Evolutionary conservation across 192 early-diverging fungal species (phyloP).

Genomic region (Chytriomyces hyalinus): DNA sequence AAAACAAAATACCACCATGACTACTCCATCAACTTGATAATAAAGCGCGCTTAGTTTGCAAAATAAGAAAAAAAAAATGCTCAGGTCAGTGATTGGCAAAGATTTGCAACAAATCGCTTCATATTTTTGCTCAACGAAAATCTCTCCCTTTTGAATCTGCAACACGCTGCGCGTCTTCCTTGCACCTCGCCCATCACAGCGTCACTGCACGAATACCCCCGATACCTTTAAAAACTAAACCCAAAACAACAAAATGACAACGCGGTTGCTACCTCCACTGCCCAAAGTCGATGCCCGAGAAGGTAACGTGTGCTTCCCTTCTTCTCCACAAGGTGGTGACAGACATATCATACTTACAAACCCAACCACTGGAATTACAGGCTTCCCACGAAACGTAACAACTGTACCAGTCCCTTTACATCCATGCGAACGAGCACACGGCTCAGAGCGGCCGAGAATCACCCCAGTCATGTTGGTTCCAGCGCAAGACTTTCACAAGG

Average conservation of each 20-base stretch:
- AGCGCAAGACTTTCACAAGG: conserved; percentile 10
- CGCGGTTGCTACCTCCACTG: not conserved
- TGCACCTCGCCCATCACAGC: not conserved
- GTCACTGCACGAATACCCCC: not conserved
- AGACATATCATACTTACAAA: not conserved
- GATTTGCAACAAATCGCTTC: too few species aligned
- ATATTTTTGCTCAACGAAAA: too few species aligned
- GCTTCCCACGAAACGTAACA: conserved; percentile 22
- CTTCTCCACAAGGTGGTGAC: not conserved
- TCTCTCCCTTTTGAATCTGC: too few species aligned
- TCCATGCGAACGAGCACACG: not conserved
- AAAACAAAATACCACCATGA: not conserved
- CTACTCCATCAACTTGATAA: not conserved
- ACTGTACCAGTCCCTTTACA: conserved; percentile 4
- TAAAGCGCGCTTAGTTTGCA: not conserved
- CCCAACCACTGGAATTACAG: not conserved
- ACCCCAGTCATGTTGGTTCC: conserved; percentile 1
- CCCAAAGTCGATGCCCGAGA: conserved; percentile 15
- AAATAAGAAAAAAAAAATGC: too few species aligned
- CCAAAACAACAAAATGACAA: not conserved
- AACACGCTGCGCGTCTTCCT: too few species aligned
- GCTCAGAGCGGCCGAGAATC: not conserved
- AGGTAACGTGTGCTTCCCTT: not conserved
- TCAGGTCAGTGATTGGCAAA: too few species aligned
- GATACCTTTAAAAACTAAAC: not conserved